phyloP scores from a whole-genome alignment of 2,329 filamentous ascomycete species.

The Nothopassalora personata region DNA sequence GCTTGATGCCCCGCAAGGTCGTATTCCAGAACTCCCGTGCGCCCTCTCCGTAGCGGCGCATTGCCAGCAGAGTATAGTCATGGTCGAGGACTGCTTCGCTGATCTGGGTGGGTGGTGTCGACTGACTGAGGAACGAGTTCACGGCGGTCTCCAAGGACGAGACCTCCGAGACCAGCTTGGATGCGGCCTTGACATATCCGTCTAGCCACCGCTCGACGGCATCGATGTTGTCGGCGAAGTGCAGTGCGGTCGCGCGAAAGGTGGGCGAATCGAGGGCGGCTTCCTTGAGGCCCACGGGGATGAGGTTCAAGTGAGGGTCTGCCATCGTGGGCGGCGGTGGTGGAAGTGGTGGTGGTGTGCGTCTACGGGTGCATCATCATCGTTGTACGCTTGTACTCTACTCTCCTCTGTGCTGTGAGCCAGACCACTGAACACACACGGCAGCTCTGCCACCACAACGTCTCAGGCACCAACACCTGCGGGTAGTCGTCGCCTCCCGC shows the following conservation, averaged over 20 bases:
- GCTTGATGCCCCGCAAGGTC: constrained; percentile 66
- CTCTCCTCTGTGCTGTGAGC: not conserved
- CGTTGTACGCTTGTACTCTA: not conserved
- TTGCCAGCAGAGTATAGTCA: constrained; percentile 85
- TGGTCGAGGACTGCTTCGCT: constrained; percentile 86
- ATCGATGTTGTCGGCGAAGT: constrained; percentile 90
- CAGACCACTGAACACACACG: not conserved
- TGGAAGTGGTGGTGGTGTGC: not conserved
- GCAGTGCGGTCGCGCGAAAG: constrained; percentile 78
- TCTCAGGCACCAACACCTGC: not conserved
- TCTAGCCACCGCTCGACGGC: constrained; percentile 89
- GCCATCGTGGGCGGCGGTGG: constrained; percentile 2
- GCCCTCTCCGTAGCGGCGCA: constrained; percentile 79
- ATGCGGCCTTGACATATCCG: constrained; percentile 58
- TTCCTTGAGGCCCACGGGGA: constrained; percentile 66
- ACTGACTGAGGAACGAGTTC: constrained; percentile 68
- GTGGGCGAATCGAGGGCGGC: constrained; percentile 94
- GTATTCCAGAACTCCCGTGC: constrained; percentile 83
- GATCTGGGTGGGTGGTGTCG: constrained; percentile 65
- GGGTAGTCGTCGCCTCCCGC: not conserved
- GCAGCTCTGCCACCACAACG: not conserved
- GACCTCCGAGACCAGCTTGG: constrained; percentile 60
- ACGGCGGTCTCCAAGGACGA: constrained; percentile 72
- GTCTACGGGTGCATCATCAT: not conserved
- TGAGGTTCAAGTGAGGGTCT: constrained; percentile 15